Percentiles rank a stretch among this genome's conserved stretches.
Conservation (phyloP, 148 eudicot species). For the Dysphania ambrosioides region DNA sequence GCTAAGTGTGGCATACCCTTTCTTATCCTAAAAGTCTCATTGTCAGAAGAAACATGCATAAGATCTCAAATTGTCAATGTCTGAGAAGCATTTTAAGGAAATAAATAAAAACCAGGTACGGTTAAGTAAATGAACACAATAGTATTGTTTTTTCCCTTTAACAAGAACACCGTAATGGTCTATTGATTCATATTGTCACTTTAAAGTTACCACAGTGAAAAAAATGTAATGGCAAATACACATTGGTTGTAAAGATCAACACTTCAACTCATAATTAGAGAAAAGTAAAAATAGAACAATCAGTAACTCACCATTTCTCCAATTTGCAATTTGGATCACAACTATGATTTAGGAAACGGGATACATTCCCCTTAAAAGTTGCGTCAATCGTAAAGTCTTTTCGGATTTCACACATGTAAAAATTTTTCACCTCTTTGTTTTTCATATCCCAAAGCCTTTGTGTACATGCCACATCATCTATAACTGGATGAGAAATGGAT, state of each 20-base stretch:
- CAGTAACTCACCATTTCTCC: conserved; percentile 80
- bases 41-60: neutral
- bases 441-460: conserved; percentile 97
- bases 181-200: neutral
- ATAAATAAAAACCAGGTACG: neutral
- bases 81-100: no score
- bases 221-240: neutral
- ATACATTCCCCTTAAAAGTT: conserved; percentile 81
- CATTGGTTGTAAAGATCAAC: neutral
- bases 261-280: neutral
- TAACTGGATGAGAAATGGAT: conserved; percentile 46
- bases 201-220: neutral
- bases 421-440: conserved; percentile 56
- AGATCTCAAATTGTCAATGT: neutral
- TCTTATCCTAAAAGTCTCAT: neutral
- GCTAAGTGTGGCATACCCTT: neutral
- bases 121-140: neutral
- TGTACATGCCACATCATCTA: conserved; percentile 76
- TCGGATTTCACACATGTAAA: conserved; percentile 89
- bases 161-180: neutral
- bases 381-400: conserved; percentile 94
- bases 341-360: conserved; percentile 93
- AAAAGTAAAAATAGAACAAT: neutral
- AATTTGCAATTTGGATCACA: conserved; percentile 94
- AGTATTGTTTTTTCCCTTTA: neutral